These are phyloP conservation scores for Odontarrhena argentea DNA, from an alignment of 345 rosid genomes.

Conservation along the genomic window DNA sequence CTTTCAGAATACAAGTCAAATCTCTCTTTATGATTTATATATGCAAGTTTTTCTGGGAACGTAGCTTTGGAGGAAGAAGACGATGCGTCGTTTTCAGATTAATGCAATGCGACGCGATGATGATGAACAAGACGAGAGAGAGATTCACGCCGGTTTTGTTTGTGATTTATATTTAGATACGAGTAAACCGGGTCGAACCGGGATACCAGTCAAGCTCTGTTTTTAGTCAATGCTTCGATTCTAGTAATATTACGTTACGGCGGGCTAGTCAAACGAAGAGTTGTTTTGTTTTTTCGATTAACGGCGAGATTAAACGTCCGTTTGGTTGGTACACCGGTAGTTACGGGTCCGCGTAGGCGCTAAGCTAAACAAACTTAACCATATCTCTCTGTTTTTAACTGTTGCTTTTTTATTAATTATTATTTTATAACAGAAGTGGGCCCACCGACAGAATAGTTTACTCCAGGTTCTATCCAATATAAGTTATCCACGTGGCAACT, in stretches of 20 bases:
- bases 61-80: conserved; percentile 35
- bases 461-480: too few relatives aligned
- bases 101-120: not conserved
- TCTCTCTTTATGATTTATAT: conserved; percentile 31
- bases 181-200: not conserved
- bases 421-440: too few relatives aligned
- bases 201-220: not conserved
- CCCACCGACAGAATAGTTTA: too few relatives aligned
- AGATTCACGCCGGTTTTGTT: conserved; percentile 19
- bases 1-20: conserved; percentile 45
- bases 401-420: too few relatives aligned
- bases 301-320: too few relatives aligned
- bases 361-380: too few relatives aligned
- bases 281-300: too few relatives aligned
- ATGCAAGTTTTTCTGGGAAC: conserved; percentile 9
- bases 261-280: not conserved
- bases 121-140: not conserved
- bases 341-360: too few relatives aligned
- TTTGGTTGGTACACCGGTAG: too few relatives aligned
- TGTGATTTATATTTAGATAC: conserved; percentile 20
- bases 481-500: too few relatives aligned
- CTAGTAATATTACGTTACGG: not conserved
- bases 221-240: not conserved
- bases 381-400: too few relatives aligned
- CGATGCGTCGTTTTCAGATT: conserved; percentile 39